Conservation (phyloP, 2,329 filamentous ascomycete species). For the Pseudogymnoascus sp. region DNA sequence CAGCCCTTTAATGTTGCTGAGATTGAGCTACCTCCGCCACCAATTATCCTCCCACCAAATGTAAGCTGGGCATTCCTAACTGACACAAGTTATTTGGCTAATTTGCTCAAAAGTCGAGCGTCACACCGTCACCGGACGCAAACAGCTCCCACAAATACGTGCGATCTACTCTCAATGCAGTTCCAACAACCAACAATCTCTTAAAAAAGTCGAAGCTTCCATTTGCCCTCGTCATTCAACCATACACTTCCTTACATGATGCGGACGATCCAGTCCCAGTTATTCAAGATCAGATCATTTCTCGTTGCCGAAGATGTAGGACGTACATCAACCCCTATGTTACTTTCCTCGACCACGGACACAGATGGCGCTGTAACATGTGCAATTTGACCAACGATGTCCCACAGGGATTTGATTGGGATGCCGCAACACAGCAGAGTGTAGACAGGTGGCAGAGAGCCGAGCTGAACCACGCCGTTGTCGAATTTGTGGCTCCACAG, state of each 20-base stretch:
- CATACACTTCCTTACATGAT: conserved; percentile 88
- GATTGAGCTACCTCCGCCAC: conserved; percentile 82
- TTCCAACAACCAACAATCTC: conserved; percentile 84
- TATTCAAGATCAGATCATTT: conserved; percentile 94
- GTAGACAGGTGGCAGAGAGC: conserved; percentile 87
- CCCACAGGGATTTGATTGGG: conserved; percentile 99
- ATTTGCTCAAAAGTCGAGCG: conserved; percentile 58
- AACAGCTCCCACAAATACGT: conserved; percentile 94
- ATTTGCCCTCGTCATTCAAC: conserved; percentile 92
- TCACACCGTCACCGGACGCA: conserved; percentile 81
- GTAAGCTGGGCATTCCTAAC: conserved; percentile 46
- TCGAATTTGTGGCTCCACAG: conserved; percentile 95
- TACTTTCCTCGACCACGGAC: conserved; percentile 91
- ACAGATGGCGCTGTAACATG: conserved; percentile 99
- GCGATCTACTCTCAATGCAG: conserved; percentile 87
- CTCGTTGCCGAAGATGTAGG: conserved; percentile 86
- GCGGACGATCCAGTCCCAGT: conserved; percentile 85
- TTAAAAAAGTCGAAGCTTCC: conserved; percentile 96
- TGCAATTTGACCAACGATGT: conserved; percentile 98
- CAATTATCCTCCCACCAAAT: conserved; percentile 84
- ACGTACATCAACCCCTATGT: conserved; percentile 98
- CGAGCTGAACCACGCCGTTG: conserved; percentile 92
- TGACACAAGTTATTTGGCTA: conserved; percentile 27
- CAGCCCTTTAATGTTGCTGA: conserved; percentile 93
- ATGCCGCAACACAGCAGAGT: conserved; percentile 80